Conservation (phyloP, 495 filamentous ascomycete genomes). For the Viridothelium virens region DNA sequence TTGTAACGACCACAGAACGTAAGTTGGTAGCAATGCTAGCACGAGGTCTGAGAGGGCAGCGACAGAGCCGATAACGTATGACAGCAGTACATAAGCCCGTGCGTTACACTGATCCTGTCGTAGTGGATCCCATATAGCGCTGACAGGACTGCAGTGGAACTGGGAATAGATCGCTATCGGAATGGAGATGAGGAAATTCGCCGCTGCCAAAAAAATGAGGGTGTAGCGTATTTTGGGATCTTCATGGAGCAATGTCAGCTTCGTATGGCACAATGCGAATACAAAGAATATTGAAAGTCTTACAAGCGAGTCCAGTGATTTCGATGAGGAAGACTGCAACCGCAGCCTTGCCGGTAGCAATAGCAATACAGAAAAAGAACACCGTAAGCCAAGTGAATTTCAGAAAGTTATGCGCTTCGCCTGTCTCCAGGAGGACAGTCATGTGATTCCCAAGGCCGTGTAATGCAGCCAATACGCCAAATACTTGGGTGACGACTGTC, state of each 20-base stretch:
- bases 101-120: neutral
- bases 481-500: conserved; percentile 4
- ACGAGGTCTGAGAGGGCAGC: conserved; percentile 4
- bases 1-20: conserved; percentile 7
- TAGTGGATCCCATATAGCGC: neutral
- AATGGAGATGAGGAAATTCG: conserved; percentile 4
- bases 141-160: conserved; percentile 8
- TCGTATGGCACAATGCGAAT: neutral
- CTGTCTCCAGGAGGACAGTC: conserved; percentile 6
- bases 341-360: conserved; percentile 10
- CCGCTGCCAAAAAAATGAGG: conserved; percentile 1
- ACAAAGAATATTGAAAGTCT: neutral
- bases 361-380: conserved; percentile 9
- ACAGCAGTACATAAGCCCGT: conserved; percentile 1
- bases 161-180: conserved; percentile 6
- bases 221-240: conserved; percentile 7
- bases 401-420: conserved; percentile 7
- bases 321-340: conserved; percentile 8
- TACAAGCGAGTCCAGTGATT: conserved; percentile 8
- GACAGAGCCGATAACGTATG: conserved; percentile 2
- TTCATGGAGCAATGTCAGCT: conserved; percentile 4
- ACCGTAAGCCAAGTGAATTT: conserved; percentile 12
- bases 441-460: conserved; percentile 7
- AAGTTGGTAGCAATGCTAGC: conserved; percentile 7
- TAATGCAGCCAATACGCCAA: conserved; percentile 8